Evolutionary conservation across 1,284 basidiomycete genomes (phyloP), one percentile per base, ranked within the genome.

Genomic region (Rhodotorula sp.): DNA sequence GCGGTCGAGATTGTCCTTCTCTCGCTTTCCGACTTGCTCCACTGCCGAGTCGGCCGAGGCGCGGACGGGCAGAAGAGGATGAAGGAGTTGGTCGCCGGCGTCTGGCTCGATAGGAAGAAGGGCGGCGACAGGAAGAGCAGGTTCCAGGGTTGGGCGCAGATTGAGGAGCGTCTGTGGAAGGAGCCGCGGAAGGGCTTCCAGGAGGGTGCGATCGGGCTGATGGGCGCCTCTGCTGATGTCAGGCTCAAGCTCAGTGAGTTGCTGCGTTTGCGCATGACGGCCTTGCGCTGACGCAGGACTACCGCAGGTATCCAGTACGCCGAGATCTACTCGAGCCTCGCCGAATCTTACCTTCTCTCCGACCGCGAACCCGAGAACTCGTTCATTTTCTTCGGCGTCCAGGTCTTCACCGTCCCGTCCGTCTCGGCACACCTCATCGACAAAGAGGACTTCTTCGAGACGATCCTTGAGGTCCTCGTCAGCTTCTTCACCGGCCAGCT

Each of bases 321-420:
- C 0, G 85, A 85, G 64, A 88, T 92, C 39, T 97, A 95, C 80
- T 89, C 88, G 68, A 86, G 88, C n/a, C 84, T 96, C 59, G 89
- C 94, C 75, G 91, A 95, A 77, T 87, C 91, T 8, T 96, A 94
- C 80, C 86, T 97, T 15, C 86, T 94, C 54, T 87, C 91, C 30
- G 94, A 97, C 77, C 86, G 93, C 32, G 94, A 97, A 79, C 89
- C 90, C 2, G 94, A 97, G 80, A 91, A 91, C 6, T 91, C 92
- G 24, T 91, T 95, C 81, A 91, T 93, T 78, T 92, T 92, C 76
- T 91, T 95, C 75, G 90, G 91, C 39, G 85, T 94, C 24, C 91
- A 94, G 77, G 84, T 96, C 46, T 93, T 95, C 81, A 93, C 92
- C 0, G 88, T 92, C 4, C 92, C 92, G 0, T 89, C 89, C 1